Base-by-base conservation (phyloP, 2,329 filamentous ascomycete genomes). In the Ascochyta viciae-villosae region DNA sequence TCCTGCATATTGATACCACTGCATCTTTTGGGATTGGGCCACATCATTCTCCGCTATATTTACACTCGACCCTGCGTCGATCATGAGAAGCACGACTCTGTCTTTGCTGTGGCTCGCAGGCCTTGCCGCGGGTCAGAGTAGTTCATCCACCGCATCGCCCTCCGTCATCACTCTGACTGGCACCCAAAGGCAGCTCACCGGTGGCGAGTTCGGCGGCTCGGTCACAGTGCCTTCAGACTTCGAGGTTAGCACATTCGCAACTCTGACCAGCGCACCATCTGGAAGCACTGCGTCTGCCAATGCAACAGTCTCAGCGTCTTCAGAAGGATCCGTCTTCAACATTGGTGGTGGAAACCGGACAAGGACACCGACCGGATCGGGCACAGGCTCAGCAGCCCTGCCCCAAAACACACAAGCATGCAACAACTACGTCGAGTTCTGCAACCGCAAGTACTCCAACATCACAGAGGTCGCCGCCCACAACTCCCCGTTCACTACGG, bases 381-480 rank as follows among this genome's bases (percentile, higher is more conserved):
- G 54, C 24, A 74, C 68, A 24, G 58, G 63, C 3, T 64, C 69
- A 10, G 58, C 70, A 19, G 59, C 68, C 10, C 52, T 58, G 34
- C 74, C 75, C 4, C 68, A 72, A 5, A 78, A 78, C 53, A 77
- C 76, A 1, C 76, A 77, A 48, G 65, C 76, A n/a, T 78, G 76
- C 64, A 78, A 78, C 62, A 73, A 73, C 62, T 77, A 76, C 50
- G 62, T 70, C 27, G 76, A 78, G 57, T 72, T 77, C 48, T 78
- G 76, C 64, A 61, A 63, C 6, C 64, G 76, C 22, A 70, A 70
- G 48, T 78, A 77, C 57, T 75, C 73, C 26, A 77, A 77, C 54
- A 76, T 78, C 42, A 77, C 76, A n/a, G 70, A 77, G 60, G 73
- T 78, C 31, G 70, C 68, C 45, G 75, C 76, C 9, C 76, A 78